Percentiles rank a stretch among this genome's conserved stretches.
These are phyloP conservation scores for Sequoiadendron giganteum DNA, from an alignment of 75 land plant species.

Conservation along the genomic window DNA sequence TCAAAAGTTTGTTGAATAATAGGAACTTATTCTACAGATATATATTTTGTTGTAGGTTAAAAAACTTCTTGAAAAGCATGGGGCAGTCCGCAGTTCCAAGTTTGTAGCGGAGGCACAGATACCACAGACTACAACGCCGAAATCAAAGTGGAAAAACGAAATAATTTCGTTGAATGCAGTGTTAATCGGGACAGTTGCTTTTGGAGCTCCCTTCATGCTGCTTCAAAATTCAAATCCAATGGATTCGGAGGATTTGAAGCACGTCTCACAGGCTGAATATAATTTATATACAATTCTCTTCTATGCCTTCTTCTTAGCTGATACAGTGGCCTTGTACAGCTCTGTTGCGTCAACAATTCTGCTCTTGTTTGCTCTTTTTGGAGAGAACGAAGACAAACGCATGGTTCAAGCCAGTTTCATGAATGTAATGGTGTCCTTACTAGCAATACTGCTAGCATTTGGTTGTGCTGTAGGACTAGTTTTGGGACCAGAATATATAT, in stretches of 20 bases:
- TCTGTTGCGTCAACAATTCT: not conserved
- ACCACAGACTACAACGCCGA: not conserved
- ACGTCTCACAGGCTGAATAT: not conserved
- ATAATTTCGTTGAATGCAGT: not conserved
- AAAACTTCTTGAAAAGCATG: no score
- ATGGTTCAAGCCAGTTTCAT: not conserved
- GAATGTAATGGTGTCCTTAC: not conserved
- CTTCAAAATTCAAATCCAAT: not conserved
- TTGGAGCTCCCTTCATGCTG: not conserved
- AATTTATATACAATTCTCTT: not conserved
- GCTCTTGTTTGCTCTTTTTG: not conserved
- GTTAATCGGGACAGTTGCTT: not conserved
- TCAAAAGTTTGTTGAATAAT: no score
- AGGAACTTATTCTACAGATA: no score
- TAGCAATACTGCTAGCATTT: not conserved
- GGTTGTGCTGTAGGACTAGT: not conserved
- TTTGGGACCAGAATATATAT: not conserved
- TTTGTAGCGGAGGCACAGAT: no score
- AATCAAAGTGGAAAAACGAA: not conserved
- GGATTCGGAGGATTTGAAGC: no score
- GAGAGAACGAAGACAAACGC: no score
- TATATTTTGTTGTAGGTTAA: not conserved
- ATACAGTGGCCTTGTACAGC: not conserved
- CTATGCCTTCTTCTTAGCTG: not conserved
- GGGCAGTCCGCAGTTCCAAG: no score